A percentile compares a stretch with the other conserved stretches of the same genome.
These are phyloP conservation scores for Calycina herbarum DNA, from an alignment of 2,329 filamentous ascomycete genomes.

Conservation along the genomic window DNA sequence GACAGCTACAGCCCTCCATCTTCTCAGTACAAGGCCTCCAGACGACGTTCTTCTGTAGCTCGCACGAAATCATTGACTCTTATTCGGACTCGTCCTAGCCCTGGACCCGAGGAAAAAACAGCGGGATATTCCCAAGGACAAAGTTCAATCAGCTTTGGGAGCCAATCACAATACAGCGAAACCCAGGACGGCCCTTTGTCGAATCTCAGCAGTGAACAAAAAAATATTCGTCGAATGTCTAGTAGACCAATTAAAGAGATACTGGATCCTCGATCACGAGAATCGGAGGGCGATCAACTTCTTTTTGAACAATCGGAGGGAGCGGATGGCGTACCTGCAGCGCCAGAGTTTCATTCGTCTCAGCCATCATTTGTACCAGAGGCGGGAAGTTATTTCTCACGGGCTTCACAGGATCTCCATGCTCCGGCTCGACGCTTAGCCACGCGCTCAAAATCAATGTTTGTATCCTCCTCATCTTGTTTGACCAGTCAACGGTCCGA, in stretches of 20 bases:
- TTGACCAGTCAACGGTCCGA: not conserved
- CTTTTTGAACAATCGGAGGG: constrained; percentile 2
- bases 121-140: not conserved
- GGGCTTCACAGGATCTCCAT: constrained; percentile 14
- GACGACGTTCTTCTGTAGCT: not conserved
- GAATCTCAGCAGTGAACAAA: not conserved
- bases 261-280: not conserved
- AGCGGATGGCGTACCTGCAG: not conserved
- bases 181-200: not conserved
- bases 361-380: constrained; percentile 11
- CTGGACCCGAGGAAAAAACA: not conserved
- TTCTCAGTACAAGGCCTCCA: not conserved
- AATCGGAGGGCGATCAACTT: not conserved
- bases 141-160: not conserved
- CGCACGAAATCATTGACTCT: not conserved
- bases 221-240: not conserved
- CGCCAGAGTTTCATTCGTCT: constrained; percentile 5
- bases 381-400: constrained; percentile 7
- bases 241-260: not conserved
- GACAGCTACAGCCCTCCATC: not conserved
- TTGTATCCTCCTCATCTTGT: not conserved
- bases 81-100: not conserved
- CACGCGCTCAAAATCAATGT: constrained; percentile 11
- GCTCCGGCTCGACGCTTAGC: not conserved
- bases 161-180: not conserved